Conservation (phyloP, 495 filamentous ascomycete genomes). For the Diplogelasinospora grovesii region DNA sequence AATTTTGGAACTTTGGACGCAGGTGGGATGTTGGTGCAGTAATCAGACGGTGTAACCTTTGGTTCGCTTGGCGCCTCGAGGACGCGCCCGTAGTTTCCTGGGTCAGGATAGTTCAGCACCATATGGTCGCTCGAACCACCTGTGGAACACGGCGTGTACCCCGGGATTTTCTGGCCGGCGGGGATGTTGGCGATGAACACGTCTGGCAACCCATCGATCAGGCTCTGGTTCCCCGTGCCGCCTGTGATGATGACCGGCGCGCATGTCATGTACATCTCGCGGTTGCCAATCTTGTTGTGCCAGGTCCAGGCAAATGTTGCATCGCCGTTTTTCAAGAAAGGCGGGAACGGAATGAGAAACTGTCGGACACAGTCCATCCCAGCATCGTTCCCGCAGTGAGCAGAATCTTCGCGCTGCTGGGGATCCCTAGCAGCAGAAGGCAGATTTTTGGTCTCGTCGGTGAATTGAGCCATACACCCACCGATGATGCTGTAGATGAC, state of each 20-base stretch:
- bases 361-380: slow-evolving; percentile 21
- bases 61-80: slow-evolving; percentile 23
- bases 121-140: slow-evolving; percentile 15
- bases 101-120: slow-evolving; percentile 22
- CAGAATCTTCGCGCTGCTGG: slow-evolving; percentile 13
- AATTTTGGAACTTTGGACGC: too few relatives aligned
- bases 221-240: slow-evolving; percentile 22
- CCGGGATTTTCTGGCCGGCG: slow-evolving; percentile 9
- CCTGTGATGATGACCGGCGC: slow-evolving; percentile 58
- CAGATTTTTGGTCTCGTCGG: slow-evolving; percentile 36
- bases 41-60: too few relatives aligned
- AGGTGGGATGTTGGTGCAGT: too few relatives aligned
- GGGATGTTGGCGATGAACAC: slow-evolving; percentile 55
- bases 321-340: slow-evolving; percentile 47
- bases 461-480: slow-evolving; percentile 53
- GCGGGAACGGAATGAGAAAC: slow-evolving; percentile 48
- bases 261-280: slow-evolving; percentile 93
- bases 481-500: slow-evolving; percentile 76
- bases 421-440: slow-evolving; percentile 12
- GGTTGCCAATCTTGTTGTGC: slow-evolving; percentile 82
- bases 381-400: slow-evolving; percentile 20
- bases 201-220: slow-evolving; percentile 38
- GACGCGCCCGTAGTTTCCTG: slow-evolving; percentile 17
- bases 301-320: slow-evolving; percentile 79
- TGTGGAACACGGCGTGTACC: slow-evolving; percentile 8